Evolutionary conservation across 192 early-diverging fungal species (phyloP), one percentile per base, ranked within the genome.

Genomic region (Obelidium mucronatum): DNA sequence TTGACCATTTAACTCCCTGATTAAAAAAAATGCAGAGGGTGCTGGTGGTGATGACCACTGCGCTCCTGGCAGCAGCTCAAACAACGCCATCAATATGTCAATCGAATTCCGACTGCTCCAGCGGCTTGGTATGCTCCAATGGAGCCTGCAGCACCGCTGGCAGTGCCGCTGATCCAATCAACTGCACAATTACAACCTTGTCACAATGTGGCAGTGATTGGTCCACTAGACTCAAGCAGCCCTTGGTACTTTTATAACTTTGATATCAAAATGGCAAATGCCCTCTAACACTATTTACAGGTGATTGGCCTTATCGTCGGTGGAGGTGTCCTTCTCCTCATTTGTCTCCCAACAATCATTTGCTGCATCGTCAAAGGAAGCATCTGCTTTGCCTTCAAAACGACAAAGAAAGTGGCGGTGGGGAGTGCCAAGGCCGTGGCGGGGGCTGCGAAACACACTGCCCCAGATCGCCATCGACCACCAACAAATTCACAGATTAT

Each of bases 221-320:
- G 72, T 2, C 72, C 3, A 74, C 72, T 3, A 55, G 72, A 1
- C 40, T 74, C 37, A 15, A 74, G 59, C 72, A 74, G 72, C 72
- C 72, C 8, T 59, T 74, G 72, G 72, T 74, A 22, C 17, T 56
- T 48, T 28, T 48, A 59, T n/a, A n/a, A n/a, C 33, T 28, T 48
- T 48, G 44, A 15, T 48, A 24, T 59, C 24, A 59, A 59, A 15
- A 22, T 34, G 63, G 63, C 63, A 4, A 8, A 36, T 28, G 15
- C n/a, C 11, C 44, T n/a, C 44, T 51, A 28, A 35, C 67, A 6
- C 44, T 68, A 44, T 11, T 1, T 62, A 6, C 37, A 74, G 72
- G 62, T 74, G 58, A 1, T 74, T 11, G 72, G 72, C 33, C 55
- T 74, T 24, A 30, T 74, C 15, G 40, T 62, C 26, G 72, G 58